These are phyloP conservation scores for Crucihimalaya himalaica DNA, from an alignment of 345 rosid genomes.

Conservation along the genomic window DNA sequence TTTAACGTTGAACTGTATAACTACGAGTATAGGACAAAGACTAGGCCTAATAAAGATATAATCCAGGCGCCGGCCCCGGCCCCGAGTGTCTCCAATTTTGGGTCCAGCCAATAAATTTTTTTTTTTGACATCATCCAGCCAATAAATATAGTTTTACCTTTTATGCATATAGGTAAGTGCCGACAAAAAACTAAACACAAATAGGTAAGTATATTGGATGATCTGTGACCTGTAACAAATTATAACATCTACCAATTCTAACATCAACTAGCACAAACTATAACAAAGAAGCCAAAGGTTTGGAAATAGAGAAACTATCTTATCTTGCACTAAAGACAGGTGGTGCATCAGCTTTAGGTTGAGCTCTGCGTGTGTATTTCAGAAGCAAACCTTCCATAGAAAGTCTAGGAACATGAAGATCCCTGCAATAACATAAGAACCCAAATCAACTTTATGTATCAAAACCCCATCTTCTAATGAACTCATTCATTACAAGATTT, in stretches of 20 bases:
- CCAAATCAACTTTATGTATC: not conserved
- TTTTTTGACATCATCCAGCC: too few relatives aligned
- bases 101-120: constrained; percentile 8
- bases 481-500: not conserved
- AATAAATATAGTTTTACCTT: not conserved
- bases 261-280: not conserved
- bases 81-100: not conserved
- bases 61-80: not conserved
- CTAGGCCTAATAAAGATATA: not conserved
- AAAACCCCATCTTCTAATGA: not conserved
- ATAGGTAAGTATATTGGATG: not conserved
- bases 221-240: not conserved
- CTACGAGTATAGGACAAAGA: not conserved
- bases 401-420: constrained; percentile 77
- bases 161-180: not conserved
- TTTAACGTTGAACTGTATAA: not conserved
- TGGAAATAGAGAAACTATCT: constrained; percentile 36
- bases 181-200: not conserved
- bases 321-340: constrained; percentile 81
- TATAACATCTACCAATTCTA: too few relatives aligned
- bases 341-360: constrained; percentile 62
- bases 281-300: not conserved
- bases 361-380: constrained; percentile 80
- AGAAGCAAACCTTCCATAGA: constrained; percentile 85
- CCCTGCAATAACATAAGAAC: constrained; percentile 51